Percentiles rank a stretch among this genome's conserved stretches.
Conservation (phyloP, 2,329 filamentous ascomycete species). For the Ophiosphaerella korrae region DNA sequence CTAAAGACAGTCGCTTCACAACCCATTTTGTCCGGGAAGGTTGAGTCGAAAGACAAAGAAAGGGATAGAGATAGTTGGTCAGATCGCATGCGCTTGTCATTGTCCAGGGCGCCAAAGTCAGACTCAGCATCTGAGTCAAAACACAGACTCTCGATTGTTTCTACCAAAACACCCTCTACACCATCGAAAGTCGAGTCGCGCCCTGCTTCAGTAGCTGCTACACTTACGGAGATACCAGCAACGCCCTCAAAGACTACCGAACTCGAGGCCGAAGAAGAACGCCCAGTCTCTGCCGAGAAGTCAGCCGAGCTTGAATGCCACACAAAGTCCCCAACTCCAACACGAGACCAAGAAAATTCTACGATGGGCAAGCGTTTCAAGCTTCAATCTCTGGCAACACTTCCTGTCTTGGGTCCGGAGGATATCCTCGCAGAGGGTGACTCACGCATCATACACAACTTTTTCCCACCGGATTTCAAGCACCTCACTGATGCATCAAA, state of each 20-base stretch:
- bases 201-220: constrained; percentile 3
- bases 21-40: constrained; percentile 24
- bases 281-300: background rate
- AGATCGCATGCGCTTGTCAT: constrained; percentile 32
- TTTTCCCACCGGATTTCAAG: constrained; percentile 60
- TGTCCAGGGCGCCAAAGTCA: constrained; percentile 31
- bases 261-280: background rate
- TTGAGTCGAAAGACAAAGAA: constrained; percentile 22
- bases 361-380: constrained; percentile 33
- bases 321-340: background rate
- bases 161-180: constrained; percentile 12
- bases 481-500: constrained; percentile 37
- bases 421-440: constrained; percentile 78
- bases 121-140: constrained; percentile 31
- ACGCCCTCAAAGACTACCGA: constrained; percentile 5
- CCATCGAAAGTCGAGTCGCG: constrained; percentile 13
- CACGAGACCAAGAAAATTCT: background rate
- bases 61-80: constrained; percentile 20
- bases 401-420: constrained; percentile 51
- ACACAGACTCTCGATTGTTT: constrained; percentile 8
- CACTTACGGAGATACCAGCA: constrained; percentile 1
- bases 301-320: background rate
- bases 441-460: constrained; percentile 71
- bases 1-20: constrained; percentile 38
- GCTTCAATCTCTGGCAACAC: constrained; percentile 46